Conservation (phyloP, 106 monocot species). For the Dendrobium chrysotoxum region DNA sequence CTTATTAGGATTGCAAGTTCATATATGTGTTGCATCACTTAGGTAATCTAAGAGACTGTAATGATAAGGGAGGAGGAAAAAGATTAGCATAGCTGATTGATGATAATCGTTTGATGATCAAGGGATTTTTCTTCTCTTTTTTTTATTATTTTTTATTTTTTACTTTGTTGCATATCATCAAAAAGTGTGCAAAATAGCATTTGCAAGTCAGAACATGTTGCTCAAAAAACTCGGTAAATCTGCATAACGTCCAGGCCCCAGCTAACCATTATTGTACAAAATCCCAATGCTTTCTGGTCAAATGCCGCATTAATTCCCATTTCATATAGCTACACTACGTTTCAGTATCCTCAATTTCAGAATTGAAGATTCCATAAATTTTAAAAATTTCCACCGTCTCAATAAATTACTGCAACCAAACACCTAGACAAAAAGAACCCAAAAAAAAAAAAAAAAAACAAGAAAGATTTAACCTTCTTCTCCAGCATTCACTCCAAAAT, state of each 20-base stretch:
- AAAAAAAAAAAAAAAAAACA: not conserved
- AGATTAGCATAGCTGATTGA: too few species aligned
- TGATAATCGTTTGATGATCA: too few species aligned
- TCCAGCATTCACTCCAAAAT: constrained; percentile 46
- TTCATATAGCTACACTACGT: not conserved
- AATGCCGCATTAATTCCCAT: not conserved
- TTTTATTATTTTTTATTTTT: too few species aligned
- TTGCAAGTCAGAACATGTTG: not conserved
- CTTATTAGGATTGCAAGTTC: too few species aligned
- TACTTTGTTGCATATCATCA: too few species aligned
- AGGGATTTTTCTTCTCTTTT: too few species aligned
- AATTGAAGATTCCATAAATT: not conserved
- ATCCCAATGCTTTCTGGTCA: not conserved
- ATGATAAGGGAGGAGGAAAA: too few species aligned
- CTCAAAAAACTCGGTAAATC: not conserved
- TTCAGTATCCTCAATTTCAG: not conserved
- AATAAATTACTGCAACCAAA: not conserved
- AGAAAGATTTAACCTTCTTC: not conserved
- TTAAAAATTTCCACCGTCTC: not conserved
- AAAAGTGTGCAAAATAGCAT: not conserved
- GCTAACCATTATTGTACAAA: not conserved
- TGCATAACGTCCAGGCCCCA: not conserved
- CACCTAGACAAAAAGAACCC: not conserved
- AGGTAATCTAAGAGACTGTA: too few species aligned
- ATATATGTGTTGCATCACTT: too few species aligned